phyloP scores from a whole-genome alignment of 805 yeast genomes.

The Ogataea henricii region DNA sequence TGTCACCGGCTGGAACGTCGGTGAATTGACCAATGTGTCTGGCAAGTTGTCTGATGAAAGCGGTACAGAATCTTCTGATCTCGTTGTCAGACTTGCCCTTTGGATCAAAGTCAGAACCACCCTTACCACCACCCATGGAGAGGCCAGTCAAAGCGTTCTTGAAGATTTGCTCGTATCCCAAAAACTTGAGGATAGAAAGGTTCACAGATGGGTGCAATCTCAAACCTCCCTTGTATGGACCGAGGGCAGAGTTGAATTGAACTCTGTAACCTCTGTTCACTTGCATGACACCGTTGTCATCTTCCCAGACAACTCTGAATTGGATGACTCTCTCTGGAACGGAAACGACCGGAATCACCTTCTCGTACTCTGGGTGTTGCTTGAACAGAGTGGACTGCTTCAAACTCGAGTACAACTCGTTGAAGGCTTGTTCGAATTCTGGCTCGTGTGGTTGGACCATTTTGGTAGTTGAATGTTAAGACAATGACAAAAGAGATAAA shows the following conservation, averaged over 20 bases:
- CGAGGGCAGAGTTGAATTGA: constrained; percentile 96
- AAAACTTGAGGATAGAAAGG: constrained; percentile 90
- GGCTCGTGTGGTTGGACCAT: constrained; percentile 92
- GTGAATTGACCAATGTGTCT: constrained; percentile 97
- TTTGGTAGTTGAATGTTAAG: constrained; percentile 18
- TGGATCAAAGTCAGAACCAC: constrained; percentile 98
- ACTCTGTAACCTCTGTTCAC: constrained; percentile 98
- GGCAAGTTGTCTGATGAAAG: constrained; percentile 94
- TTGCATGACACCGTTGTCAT: constrained; percentile 87
- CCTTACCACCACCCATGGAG: constrained; percentile 99
- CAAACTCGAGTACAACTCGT: constrained; percentile 86
- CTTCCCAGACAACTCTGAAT: constrained; percentile 98
- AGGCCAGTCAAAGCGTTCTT: constrained; percentile 97
- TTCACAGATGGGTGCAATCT: constrained; percentile 98
- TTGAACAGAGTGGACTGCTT: constrained; percentile 89
- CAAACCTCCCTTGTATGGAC: constrained; percentile 99
- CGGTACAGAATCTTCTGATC: constrained; percentile 94
- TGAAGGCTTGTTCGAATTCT: constrained; percentile 98
- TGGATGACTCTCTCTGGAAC: constrained; percentile 95
- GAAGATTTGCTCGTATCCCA: constrained; percentile 98
- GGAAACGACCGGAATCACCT: constrained; percentile 85
- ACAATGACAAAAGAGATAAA: constrained; percentile 1
- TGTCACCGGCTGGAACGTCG: constrained; percentile 99
- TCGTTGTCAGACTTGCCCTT: constrained; percentile 91
- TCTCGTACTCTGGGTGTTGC: constrained; percentile 86